These are phyloP conservation scores for Jackrogersella minutella DNA, from an alignment of 495 filamentous ascomycete genomes.

Conservation along the genomic window DNA sequence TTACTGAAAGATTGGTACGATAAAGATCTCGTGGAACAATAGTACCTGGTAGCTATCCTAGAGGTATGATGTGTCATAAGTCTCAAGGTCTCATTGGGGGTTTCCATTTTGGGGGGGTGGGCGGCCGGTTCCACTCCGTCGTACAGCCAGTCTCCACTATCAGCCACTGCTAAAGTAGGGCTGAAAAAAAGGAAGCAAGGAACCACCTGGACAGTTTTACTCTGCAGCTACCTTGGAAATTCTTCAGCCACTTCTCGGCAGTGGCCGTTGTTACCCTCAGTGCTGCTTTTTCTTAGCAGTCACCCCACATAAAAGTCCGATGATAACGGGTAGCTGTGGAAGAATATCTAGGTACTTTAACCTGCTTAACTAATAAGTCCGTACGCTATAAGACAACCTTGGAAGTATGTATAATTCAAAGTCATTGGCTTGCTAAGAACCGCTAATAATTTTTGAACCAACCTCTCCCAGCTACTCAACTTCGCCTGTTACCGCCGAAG, in stretches of 20 bases:
- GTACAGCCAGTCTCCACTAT: neutral
- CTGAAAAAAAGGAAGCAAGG: neutral
- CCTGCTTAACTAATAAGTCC: too few relatives aligned
- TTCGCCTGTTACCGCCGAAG: conserved; percentile 25
- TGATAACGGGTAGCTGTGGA: conserved; percentile 1
- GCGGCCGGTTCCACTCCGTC: neutral
- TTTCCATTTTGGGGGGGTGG: too few relatives aligned
- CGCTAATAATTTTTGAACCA: neutral
- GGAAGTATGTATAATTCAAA: neutral
- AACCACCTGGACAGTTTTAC: neutral
- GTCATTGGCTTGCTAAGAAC: neutral
- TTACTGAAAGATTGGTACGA: neutral
- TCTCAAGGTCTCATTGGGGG: too few relatives aligned
- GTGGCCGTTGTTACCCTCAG: conserved; percentile 1
- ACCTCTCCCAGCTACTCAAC: neutral
- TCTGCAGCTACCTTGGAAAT: neutral
- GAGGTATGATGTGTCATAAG: conserved; percentile 4
- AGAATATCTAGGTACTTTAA: neutral
- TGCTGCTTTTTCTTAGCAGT: conserved; percentile 8
- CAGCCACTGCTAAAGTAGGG: neutral
- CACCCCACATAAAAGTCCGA: conserved; percentile 37
- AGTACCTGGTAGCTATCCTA: too few relatives aligned
- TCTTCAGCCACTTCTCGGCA: conserved; percentile 21
- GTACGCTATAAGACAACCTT: too few relatives aligned
- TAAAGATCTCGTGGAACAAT: conserved; percentile 8